Percentiles rank a stretch among this genome's conserved stretches.
phyloP scores from a whole-genome alignment of 352 stramenopile genomes.

The Phytophthora pistaciae region DNA sequence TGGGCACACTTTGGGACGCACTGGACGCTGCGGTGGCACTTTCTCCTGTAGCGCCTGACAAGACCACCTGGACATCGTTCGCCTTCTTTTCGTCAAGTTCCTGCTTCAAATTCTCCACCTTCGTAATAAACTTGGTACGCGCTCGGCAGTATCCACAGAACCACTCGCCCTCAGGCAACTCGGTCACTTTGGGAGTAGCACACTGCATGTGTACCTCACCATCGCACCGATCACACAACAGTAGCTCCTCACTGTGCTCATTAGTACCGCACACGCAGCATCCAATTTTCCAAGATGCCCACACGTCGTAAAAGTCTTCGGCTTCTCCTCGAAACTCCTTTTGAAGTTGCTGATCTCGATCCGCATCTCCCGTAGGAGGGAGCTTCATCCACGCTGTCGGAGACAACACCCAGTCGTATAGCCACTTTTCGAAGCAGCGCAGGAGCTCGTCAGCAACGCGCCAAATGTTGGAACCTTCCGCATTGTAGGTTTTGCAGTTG shows the following conservation, averaged over 20 bases:
- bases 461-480: constrained; percentile 85
- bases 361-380: constrained; percentile 48
- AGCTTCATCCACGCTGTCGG: constrained; percentile 87
- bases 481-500: constrained; percentile 91
- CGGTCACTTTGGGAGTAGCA: constrained; percentile 70
- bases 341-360: constrained; percentile 56
- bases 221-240: constrained; percentile 90
- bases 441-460: constrained; percentile 72
- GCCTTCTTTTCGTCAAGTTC: constrained; percentile 17
- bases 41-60: not conserved
- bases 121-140: constrained; percentile 62
- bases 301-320: constrained; percentile 75
- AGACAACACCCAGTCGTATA: constrained; percentile 88
- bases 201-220: constrained; percentile 91
- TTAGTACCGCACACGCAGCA: constrained; percentile 84
- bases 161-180: constrained; percentile 84
- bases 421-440: constrained; percentile 87
- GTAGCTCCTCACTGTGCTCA: constrained; percentile 76
- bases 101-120: constrained; percentile 27
- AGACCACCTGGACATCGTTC: constrained; percentile 4
- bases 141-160: constrained; percentile 80
- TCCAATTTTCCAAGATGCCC: constrained; percentile 80
- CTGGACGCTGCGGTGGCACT: constrained; percentile 4
- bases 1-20: not conserved
- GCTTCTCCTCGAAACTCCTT: constrained; percentile 73